Percentiles rank a stretch among this genome's conserved stretches.
These are phyloP conservation scores for Halophytophthora batemanensis DNA, from an alignment of 352 stramenopile species.

Conservation along the genomic window DNA sequence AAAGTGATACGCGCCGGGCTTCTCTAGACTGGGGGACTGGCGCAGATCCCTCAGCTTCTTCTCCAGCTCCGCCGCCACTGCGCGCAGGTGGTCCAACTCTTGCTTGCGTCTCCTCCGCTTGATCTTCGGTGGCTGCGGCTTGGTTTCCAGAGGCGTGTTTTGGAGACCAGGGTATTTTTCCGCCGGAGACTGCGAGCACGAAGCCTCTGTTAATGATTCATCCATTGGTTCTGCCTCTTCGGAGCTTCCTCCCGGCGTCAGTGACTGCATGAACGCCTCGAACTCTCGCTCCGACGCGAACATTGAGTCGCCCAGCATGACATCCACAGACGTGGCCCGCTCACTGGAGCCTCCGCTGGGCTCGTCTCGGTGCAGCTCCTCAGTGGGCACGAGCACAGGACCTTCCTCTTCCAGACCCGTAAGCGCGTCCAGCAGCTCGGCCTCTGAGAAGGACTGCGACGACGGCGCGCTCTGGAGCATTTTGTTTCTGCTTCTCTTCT, in stretches of 20 bases:
- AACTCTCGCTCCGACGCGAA: conserved; percentile 24
- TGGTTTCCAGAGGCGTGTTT: conserved; percentile 2
- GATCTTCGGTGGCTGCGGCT: conserved; percentile 19
- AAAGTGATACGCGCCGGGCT: conserved; percentile 26
- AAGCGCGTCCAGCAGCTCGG: conserved; percentile 48
- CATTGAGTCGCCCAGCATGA: conserved; percentile 13
- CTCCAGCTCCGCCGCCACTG: conserved; percentile 36
- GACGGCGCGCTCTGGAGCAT: conserved; percentile 1
- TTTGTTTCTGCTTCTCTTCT: neutral
- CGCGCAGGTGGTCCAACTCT: conserved; percentile 50
- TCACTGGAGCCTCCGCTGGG: conserved; percentile 5
- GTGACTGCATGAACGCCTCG: conserved; percentile 25
- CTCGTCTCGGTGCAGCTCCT: conserved; percentile 2
- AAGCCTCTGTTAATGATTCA: conserved; percentile 7
- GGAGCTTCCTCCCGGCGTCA: conserved; percentile 17
- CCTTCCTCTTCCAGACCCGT: conserved; percentile 24
- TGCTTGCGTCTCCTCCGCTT: conserved; percentile 55
- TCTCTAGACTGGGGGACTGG: conserved; percentile 18
- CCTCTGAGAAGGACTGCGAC: conserved; percentile 34
- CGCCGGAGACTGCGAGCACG: conserved; percentile 1
- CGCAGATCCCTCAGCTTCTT: conserved; percentile 40
- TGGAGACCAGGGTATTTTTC: neutral
- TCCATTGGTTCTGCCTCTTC: conserved; percentile 1
- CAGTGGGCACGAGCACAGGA: neutral
- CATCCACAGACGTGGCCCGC: conserved; percentile 8